Conservation (phyloP, 2,329 filamentous ascomycete genomes). For the Acephala macrosclerotiorum region DNA sequence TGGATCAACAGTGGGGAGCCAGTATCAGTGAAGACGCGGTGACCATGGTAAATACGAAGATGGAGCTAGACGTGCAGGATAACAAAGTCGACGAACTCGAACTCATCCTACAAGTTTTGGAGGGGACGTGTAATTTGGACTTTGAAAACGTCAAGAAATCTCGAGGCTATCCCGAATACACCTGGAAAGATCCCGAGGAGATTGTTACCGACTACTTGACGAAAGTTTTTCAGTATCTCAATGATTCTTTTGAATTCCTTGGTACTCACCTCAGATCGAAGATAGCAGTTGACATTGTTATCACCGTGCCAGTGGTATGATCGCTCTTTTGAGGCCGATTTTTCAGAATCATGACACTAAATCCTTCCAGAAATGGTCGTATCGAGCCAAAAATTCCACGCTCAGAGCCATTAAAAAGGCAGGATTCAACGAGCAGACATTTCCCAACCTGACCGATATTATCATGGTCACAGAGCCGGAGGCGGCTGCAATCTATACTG, state of each 20-base stretch:
- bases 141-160: conserved; percentile 35
- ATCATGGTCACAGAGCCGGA: conserved; percentile 42
- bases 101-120: conserved; percentile 37
- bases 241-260: conserved; percentile 26
- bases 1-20: conserved; percentile 39
- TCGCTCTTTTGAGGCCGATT: neutral
- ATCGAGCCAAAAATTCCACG: conserved; percentile 42
- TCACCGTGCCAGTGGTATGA: conserved; percentile 34
- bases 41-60: conserved; percentile 43
- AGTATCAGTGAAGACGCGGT: conserved; percentile 35
- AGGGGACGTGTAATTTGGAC: conserved; percentile 40
- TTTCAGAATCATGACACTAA: neutral
- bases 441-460: conserved; percentile 38
- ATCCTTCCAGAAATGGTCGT: conserved; percentile 38
- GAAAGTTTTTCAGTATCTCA: conserved; percentile 35
- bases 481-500: conserved; percentile 43
- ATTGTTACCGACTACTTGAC: conserved; percentile 42
- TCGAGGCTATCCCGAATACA: conserved; percentile 33
- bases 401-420: conserved; percentile 39
- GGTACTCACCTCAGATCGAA: conserved; percentile 14
- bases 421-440: conserved; percentile 40
- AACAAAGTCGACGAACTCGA: conserved; percentile 38
- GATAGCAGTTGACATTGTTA: conserved; percentile 40
- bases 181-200: conserved; percentile 38
- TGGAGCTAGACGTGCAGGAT: conserved; percentile 39